Evolutionary conservation across 306 rosid genomes (phyloP), one percentile per base, ranked within the genome.

Genomic region (Dryas drummondii): DNA sequence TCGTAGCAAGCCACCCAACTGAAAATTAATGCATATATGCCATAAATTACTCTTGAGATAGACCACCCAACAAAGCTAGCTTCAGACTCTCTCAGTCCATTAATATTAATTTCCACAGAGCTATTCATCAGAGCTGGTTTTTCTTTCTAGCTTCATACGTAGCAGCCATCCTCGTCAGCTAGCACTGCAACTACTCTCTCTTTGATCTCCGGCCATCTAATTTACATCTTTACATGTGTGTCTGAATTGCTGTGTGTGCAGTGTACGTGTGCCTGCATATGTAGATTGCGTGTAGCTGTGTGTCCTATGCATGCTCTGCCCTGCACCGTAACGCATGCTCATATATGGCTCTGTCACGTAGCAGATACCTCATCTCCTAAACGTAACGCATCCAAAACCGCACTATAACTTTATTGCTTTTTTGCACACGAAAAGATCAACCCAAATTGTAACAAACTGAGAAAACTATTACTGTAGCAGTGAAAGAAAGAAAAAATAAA

Each of bases 1-100:
- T 81, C 85, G 85, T 90, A 87, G 8, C 53, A 70, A 83, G 68
- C 82, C 94, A 90, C 96, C 86, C 69, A 68, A 57, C 13, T 42
- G 12, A 54, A 52, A 72, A 40, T 32, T 32, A 32, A 32, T 32
- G 37, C 37, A 32, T 32, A 32, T 32, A 32, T 32, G 46, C 49
- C 46, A 4, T n/a, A n/a, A 13, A 44, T 58, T 62, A 26, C 67
- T 69, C 74, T 19, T 58, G 37, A 32, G 37, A 27, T 27, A 1
- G 32, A 32, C 44, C 71, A 80, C 49, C 65, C 55, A 70, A 62
- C 26, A 47, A 47, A 32, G 37, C 1, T 27, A 7, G 42, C 22
- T 19, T 14, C 17, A 3, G 5, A 53, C 3, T 17, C 73, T 71
- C 66, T 7, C n/a, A 81, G 78, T 73, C 41, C 64, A 46, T 49